These are phyloP conservation scores for Aspergillus proliferans DNA, from an alignment of 2,329 filamentous ascomycete genomes.

Conservation along the genomic window DNA sequence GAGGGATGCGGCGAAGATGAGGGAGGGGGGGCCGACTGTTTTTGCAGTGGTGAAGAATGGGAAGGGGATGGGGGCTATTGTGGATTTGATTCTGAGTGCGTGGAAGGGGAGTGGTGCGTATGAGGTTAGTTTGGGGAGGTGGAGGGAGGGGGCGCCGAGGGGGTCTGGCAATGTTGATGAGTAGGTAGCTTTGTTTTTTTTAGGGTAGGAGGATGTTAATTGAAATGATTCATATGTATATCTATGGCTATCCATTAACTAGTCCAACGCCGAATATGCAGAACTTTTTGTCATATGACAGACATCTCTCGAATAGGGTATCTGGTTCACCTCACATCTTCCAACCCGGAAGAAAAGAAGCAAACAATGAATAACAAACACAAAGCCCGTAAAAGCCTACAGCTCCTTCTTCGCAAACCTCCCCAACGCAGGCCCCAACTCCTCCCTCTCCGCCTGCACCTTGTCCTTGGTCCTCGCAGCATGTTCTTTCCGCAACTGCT, in stretches of 20 bases:
- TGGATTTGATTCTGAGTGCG: conserved; percentile 79
- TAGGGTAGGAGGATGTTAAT: neutral
- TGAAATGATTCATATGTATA: neutral
- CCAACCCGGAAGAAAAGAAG: conserved; percentile 2
- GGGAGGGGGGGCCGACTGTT: conserved; percentile 89
- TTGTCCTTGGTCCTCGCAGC: conserved; percentile 64
- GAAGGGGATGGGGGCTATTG: conserved; percentile 77
- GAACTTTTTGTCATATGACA: neutral
- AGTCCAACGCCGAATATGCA: conserved; percentile 4
- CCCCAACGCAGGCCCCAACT: conserved; percentile 77
- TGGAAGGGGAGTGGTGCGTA: conserved; percentile 85
- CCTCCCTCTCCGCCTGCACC: conserved; percentile 60
- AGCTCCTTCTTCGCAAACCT: conserved; percentile 69
- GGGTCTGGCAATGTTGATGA: conserved; percentile 31
- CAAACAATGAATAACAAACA: conserved; percentile 3
- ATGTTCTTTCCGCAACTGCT: conserved; percentile 67
- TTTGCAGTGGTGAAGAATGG: conserved; percentile 97
- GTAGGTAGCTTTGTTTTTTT: conserved; percentile 8
- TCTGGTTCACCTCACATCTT: conserved; percentile 8
- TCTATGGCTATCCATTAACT: neutral
- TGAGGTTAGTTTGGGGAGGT: conserved; percentile 37
- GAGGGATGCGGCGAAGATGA: conserved; percentile 85
- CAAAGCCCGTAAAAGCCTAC: conserved; percentile 10
- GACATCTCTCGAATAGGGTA: conserved; percentile 8
- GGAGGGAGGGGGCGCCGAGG: conserved; percentile 36